Conservation (phyloP, 176 grass and related monocot species). For the Avena sativa region DNA sequence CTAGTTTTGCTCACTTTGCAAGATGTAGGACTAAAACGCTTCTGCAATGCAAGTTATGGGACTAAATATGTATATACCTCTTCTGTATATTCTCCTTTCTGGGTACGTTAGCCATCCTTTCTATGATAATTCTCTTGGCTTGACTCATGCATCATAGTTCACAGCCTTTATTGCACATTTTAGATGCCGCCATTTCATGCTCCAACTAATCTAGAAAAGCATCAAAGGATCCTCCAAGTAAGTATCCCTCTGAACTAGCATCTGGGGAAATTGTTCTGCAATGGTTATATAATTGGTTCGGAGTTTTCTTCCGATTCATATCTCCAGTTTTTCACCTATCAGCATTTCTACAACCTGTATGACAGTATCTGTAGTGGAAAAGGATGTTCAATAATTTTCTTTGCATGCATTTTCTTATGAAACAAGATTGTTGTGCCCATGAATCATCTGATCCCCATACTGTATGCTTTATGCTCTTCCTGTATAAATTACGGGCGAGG, state of each 20-base stretch:
- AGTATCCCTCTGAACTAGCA: conserved; percentile 34
- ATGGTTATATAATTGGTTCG: neutral
- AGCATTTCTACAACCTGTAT: conserved; percentile 5
- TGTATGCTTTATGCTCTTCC: neutral
- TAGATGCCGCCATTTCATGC: conserved; percentile 79
- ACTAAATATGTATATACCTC: too few relatives aligned
- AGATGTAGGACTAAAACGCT: too few relatives aligned
- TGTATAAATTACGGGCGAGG: neutral
- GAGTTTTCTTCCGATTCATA: conserved; percentile 22
- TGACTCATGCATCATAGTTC: conserved; percentile 9
- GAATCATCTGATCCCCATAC: neutral
- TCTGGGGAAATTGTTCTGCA: neutral
- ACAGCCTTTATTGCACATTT: neutral
- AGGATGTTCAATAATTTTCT: neutral
- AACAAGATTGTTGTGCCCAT: neutral
- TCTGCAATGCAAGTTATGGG: too few relatives aligned
- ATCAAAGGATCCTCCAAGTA: conserved; percentile 68
- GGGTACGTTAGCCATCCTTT: conserved; percentile 55
- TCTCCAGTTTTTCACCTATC: neutral
- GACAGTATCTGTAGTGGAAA: neutral
- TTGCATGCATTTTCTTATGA: neutral
- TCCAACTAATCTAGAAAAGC: conserved; percentile 71
- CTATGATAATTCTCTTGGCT: conserved; percentile 22
- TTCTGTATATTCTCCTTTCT: conserved; percentile 73
- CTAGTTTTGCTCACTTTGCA: too few relatives aligned